phyloP scores from a whole-genome alignment of 495 filamentous ascomycete species.

The Cudoniella acicularis region DNA sequence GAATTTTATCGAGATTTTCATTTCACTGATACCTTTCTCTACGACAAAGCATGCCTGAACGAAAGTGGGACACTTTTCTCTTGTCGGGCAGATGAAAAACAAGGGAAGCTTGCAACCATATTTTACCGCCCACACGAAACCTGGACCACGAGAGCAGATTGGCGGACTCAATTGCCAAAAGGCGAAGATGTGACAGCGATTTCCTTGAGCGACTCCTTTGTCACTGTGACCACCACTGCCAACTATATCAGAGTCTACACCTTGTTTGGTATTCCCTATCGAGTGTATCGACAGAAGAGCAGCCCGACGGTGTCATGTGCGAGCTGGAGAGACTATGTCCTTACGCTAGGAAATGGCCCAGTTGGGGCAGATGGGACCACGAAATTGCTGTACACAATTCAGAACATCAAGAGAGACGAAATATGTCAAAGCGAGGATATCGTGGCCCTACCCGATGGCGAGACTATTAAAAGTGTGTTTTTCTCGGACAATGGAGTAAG shows the following conservation, averaged over 20 bases:
- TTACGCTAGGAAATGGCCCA: slow-evolving; percentile 90
- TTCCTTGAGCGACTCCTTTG: slow-evolving; percentile 86
- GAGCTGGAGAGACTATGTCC: slow-evolving; percentile 88
- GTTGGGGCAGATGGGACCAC: slow-evolving; percentile 72
- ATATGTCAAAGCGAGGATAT: slow-evolving; percentile 88
- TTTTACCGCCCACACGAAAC: slow-evolving; percentile 97
- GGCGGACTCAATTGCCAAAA: slow-evolving; percentile 77
- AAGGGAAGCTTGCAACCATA: slow-evolving; percentile 76
- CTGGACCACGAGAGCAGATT: slow-evolving; percentile 88
- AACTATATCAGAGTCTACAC: slow-evolving; percentile 92
- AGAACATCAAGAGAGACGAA: slow-evolving; percentile 92
- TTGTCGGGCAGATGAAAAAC: slow-evolving; percentile 63
- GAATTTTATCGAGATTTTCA: slow-evolving; percentile 91
- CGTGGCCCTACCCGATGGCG: slow-evolving; percentile 72
- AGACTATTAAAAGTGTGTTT: slow-evolving; percentile 74
- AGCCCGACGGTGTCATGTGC: slow-evolving; percentile 85
- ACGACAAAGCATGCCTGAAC: slow-evolving; percentile 90
- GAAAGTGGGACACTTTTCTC: slow-evolving; percentile 86
- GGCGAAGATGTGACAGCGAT: slow-evolving; percentile 81
- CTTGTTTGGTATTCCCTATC: slow-evolving; percentile 83
- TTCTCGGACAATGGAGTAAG: slow-evolving; percentile 83
- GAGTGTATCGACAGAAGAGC: slow-evolving; percentile 87
- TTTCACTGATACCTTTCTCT: slow-evolving; percentile 91
- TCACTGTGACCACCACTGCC: slow-evolving; percentile 78
- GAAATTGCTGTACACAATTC: slow-evolving; percentile 77